Evolutionary conservation across 73 alveolate genomes (phyloP).

Genomic region (Tetrahymena borealis): DNA sequence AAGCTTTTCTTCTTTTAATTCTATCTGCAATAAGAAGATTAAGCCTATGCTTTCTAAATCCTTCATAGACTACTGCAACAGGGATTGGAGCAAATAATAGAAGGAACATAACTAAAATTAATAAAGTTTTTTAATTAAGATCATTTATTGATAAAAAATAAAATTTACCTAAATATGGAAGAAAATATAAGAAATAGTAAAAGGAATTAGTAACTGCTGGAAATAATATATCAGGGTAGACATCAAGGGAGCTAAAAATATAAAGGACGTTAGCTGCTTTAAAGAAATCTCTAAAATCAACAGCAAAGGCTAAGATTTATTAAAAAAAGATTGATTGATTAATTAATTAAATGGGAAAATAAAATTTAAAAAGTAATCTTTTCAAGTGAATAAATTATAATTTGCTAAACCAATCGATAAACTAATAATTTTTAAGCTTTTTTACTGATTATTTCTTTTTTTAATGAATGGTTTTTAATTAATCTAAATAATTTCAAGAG

Average conservation of each 20-base stretch:
- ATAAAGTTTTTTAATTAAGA: background rate
- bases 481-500: no score
- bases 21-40: constrained; percentile 18
- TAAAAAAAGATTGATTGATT: no score
- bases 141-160: background rate
- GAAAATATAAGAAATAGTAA: constrained; percentile 13
- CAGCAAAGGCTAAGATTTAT: background rate
- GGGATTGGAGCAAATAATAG: constrained; percentile 32
- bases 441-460: no score
- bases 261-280: constrained; percentile 5
- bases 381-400: no score
- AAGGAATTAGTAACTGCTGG: constrained; percentile 21
- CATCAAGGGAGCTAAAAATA: constrained; percentile 19
- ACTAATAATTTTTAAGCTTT: no score
- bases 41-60: constrained; percentile 27
- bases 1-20: constrained; percentile 22
- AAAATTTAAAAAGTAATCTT: no score
- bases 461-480: background rate
- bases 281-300: constrained; percentile 38
- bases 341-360: no score
- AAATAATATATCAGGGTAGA: constrained; percentile 30
- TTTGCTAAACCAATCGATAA: no score
- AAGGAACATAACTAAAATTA: constrained; percentile 3
- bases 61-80: constrained; percentile 41
- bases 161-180: background rate